phyloP scores from a whole-genome alignment of 345 rosid genomes.

The Noccaea caerulescens region DNA sequence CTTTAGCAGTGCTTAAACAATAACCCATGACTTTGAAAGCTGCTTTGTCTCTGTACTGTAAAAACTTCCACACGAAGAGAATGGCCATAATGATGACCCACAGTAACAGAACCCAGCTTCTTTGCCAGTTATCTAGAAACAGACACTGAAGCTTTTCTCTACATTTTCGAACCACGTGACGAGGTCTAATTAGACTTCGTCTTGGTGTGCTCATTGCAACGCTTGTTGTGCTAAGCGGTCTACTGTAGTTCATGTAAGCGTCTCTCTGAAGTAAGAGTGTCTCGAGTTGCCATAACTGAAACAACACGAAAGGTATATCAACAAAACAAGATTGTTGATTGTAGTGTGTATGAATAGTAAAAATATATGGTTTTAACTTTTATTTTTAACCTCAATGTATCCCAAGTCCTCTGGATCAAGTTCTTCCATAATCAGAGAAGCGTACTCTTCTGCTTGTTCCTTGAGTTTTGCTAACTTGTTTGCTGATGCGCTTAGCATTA shows the following conservation, averaged over 20 bases:
- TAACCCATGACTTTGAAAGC: slow-evolving; percentile 89
- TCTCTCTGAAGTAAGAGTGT: slow-evolving; percentile 86
- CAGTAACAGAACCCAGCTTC: slow-evolving; percentile 72
- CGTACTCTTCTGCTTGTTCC: slow-evolving; percentile 95
- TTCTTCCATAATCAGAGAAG: slow-evolving; percentile 93
- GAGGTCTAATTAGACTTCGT: slow-evolving; percentile 53
- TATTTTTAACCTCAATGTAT: slow-evolving; percentile 73
- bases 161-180: slow-evolving; percentile 42
- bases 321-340: not conserved
- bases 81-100: slow-evolving; percentile 68
- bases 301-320: not conserved
- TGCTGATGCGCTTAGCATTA: slow-evolving; percentile 95
- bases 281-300: slow-evolving; percentile 95
- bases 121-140: slow-evolving; percentile 78
- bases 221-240: slow-evolving; percentile 83
- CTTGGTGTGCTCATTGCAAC: slow-evolving; percentile 66
- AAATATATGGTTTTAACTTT: not conserved
- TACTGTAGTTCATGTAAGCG: slow-evolving; percentile 87
- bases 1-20: slow-evolving; percentile 84
- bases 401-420: slow-evolving; percentile 93
- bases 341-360: slow-evolving; percentile 5
- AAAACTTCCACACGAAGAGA: slow-evolving; percentile 90
- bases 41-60: slow-evolving; percentile 67
- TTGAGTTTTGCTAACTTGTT: slow-evolving; percentile 87
- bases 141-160: slow-evolving; percentile 52